These are phyloP conservation scores for Aureobasidium sp. DNA, from an alignment of 2,329 filamentous ascomycete genomes.

Conservation along the genomic window DNA sequence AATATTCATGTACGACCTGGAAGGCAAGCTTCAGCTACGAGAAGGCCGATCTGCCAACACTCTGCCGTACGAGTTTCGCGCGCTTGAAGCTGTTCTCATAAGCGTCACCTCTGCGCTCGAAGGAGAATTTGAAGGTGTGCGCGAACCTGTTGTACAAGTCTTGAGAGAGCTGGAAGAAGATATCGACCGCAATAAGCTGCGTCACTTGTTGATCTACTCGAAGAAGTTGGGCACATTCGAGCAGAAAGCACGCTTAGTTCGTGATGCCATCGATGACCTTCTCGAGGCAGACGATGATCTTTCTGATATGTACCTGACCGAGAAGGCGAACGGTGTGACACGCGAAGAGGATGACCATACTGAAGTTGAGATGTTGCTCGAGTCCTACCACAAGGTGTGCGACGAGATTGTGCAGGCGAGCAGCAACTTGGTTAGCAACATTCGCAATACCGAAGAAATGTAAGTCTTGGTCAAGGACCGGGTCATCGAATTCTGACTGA, in stretches of 20 bases:
- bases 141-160: conserved; percentile 83
- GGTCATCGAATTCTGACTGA: background rate
- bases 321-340: conserved; percentile 66
- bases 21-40: conserved; percentile 84
- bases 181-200: conserved; percentile 88
- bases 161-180: conserved; percentile 89
- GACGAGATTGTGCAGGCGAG: conserved; percentile 97
- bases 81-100: conserved; percentile 88
- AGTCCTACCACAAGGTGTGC: conserved; percentile 95
- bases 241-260: conserved; percentile 87
- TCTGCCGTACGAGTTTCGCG: conserved; percentile 91
- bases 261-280: conserved; percentile 90
- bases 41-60: conserved; percentile 40
- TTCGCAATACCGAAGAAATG: conserved; percentile 98
- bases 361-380: conserved; percentile 91
- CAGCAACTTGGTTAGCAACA: conserved; percentile 84
- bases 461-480: conserved; percentile 39
- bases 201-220: conserved; percentile 82
- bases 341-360: conserved; percentile 81
- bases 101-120: conserved; percentile 88
- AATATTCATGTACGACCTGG: conserved; percentile 94
- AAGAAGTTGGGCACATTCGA: conserved; percentile 96
- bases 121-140: conserved; percentile 87
- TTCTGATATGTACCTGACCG: conserved; percentile 88
- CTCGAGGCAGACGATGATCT: conserved; percentile 95